Base-by-base conservation (phyloP, 768 basidiomycete genomes). In the Tylopilus cervinicoccineus region DNA sequence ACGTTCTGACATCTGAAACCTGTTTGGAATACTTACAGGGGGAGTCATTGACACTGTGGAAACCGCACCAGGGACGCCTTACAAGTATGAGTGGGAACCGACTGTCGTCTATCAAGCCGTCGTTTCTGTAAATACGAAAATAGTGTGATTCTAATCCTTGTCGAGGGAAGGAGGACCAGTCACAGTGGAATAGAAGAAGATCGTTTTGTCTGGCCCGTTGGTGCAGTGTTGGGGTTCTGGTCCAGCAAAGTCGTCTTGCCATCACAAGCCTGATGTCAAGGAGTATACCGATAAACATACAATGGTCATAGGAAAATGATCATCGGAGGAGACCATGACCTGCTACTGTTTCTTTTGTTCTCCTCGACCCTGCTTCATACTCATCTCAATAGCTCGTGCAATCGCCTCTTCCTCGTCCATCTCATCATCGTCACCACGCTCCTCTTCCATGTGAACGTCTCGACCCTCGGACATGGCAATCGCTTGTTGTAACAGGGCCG, bases 331-430 rank as follows among this genome's bases (percentile, higher is more conserved):
- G 12, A 38, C 12, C 1, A 39, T 12, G 20, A 43, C 11, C 24
- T 49, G 28, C 47, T 56, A 61, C 61, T 64, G 57, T 41, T 65
- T 68, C 23, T 70, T 68, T 59, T 77, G 72, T 42, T 68, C 66
- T 54, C 71, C 66, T 50, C 80, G 74, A 50, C 79, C 74, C 40
- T 75, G 74, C 62, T 83, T 77, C 88, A 95, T 86, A 62, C 93
- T 95, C 91, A 95, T 91, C 66, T 82, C 83, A 57, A 96, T 97
- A 13, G 95, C 96, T 38, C 81, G 74, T 38, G 85, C 82, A 63
- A 97, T 97, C 27, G 86, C 93, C 45, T 85, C 93, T 56, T 96
- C 94, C 60, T 94, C 91, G 51, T 80, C 80, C 60, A 83, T 73
- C 44, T 82, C 83, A 5, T 87, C 89, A 4, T 86, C 89, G 2